Conservation (phyloP, 2,329 filamentous ascomycete genomes). For the Verticillium nonalfalfae region DNA sequence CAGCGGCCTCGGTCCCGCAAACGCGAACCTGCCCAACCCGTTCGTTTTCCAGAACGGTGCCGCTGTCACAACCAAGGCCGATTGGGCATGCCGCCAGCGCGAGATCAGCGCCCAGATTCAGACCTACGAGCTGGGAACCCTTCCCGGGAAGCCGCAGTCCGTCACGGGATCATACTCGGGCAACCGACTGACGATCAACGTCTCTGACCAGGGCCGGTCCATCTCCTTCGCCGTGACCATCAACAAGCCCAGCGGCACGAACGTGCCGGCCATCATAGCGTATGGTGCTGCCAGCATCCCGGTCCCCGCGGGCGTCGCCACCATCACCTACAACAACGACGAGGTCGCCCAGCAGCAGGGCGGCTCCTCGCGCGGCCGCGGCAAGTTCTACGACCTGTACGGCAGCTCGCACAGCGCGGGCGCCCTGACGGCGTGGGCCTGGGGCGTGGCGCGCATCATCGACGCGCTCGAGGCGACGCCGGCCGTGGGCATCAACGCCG, state of each 20-base stretch:
- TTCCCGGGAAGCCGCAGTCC: conserved; percentile 24
- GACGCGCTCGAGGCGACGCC: conserved; percentile 35
- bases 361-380: conserved; percentile 35
- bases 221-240: conserved; percentile 23
- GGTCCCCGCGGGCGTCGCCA: conserved; percentile 36
- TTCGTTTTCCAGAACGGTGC: conserved; percentile 30
- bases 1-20: conserved; percentile 5
- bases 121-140: conserved; percentile 29
- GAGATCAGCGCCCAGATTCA: conserved; percentile 31
- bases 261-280: conserved; percentile 41
- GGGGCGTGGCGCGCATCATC: conserved; percentile 41
- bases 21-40: conserved; percentile 20
- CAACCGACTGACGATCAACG: conserved; percentile 26
- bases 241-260: conserved; percentile 20
- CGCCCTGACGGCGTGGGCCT: conserved; percentile 42
- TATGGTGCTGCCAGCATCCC: conserved; percentile 37
- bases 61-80: conserved; percentile 26
- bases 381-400: conserved; percentile 43
- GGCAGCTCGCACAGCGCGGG: conserved; percentile 36
- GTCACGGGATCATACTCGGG: conserved; percentile 25
- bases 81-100: conserved; percentile 32
- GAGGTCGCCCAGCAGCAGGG: conserved; percentile 29
- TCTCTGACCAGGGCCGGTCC: conserved; percentile 22
- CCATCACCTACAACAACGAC: conserved; percentile 42
- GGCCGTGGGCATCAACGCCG: conserved; percentile 27